Conservation (phyloP, 2,329 filamentous ascomycete genomes). For the Zymoseptoria brevis region DNA sequence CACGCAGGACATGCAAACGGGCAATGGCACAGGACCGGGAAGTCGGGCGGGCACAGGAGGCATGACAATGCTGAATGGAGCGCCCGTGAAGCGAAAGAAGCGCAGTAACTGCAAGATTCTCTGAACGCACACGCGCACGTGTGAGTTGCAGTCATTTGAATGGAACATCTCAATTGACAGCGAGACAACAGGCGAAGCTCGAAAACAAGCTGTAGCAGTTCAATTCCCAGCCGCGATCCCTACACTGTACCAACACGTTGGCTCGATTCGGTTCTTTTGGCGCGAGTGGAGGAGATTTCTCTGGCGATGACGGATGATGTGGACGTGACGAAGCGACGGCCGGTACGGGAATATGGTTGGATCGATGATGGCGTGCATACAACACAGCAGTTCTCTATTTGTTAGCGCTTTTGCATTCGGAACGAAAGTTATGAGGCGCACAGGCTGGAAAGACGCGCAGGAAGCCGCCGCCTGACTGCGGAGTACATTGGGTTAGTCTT, state of each 20-base stretch:
- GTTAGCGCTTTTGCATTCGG: neutral
- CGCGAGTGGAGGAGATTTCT: slow-evolving; percentile 7
- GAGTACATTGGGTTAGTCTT: neutral
- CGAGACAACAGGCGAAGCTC: neutral
- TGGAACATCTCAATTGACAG: neutral
- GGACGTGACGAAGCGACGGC: slow-evolving; percentile 1
- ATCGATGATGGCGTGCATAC: neutral
- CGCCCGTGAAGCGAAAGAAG: slow-evolving; percentile 60
- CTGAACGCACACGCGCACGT: slow-evolving; percentile 36
- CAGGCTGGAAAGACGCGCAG: neutral
- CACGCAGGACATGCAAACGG: slow-evolving; percentile 46
- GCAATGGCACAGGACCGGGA: slow-evolving; percentile 36
- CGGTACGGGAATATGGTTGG: neutral
- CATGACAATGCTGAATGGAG: slow-evolving; percentile 20
- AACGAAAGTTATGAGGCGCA: neutral
- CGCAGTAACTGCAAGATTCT: slow-evolving; percentile 76
- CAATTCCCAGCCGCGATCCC: neutral
- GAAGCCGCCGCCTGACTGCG: neutral
- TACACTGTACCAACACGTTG: slow-evolving; percentile 8
- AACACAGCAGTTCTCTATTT: slow-evolving; percentile 1
- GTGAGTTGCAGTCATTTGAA: neutral
- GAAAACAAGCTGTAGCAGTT: neutral
- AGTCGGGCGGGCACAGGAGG: slow-evolving; percentile 32
- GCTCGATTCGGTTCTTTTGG: slow-evolving; percentile 9
- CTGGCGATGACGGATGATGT: neutral